Percentiles rank a stretch among this genome's conserved stretches.
Evolutionary conservation across 331 rosid species (phyloP).

Genomic region (Erythrophleum ivorense): DNA sequence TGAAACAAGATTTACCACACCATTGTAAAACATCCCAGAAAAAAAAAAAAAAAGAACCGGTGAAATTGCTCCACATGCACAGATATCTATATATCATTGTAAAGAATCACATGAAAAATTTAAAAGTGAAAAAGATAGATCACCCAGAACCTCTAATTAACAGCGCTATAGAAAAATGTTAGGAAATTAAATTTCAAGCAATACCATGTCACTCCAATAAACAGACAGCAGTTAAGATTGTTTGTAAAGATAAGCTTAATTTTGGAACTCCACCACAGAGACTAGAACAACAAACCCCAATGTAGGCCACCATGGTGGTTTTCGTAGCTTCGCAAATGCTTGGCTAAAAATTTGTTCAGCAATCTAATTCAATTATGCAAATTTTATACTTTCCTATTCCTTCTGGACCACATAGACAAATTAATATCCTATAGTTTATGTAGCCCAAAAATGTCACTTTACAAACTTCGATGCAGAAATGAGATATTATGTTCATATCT

Average conservation of each 20-base stretch:
- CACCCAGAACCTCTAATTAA: constrained; percentile 7
- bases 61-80: neutral
- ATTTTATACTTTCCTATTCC: neutral
- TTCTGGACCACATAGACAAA: constrained; percentile 29
- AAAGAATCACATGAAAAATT: constrained; percentile 37
- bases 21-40: constrained; percentile 38
- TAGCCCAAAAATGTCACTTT: constrained; percentile 14
- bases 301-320: neutral
- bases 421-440: neutral
- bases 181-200: constrained; percentile 21
- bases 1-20: constrained; percentile 49
- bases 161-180: constrained; percentile 17
- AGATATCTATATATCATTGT: neutral
- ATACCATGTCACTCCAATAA: constrained; percentile 9
- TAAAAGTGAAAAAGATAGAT: constrained; percentile 12
- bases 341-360: neutral
- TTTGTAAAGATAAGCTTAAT: constrained; percentile 15
- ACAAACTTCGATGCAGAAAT: constrained; percentile 11
- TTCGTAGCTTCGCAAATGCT: neutral
- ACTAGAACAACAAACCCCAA: neutral
- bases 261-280: constrained; percentile 15
- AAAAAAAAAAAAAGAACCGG: neutral
- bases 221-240: constrained; percentile 31
- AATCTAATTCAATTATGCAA: constrained; percentile 22
- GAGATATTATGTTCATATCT: constrained; percentile 22